Conservation (phyloP, 2,329 filamentous ascomycete genomes). For the Nannizzia gypsea region DNA sequence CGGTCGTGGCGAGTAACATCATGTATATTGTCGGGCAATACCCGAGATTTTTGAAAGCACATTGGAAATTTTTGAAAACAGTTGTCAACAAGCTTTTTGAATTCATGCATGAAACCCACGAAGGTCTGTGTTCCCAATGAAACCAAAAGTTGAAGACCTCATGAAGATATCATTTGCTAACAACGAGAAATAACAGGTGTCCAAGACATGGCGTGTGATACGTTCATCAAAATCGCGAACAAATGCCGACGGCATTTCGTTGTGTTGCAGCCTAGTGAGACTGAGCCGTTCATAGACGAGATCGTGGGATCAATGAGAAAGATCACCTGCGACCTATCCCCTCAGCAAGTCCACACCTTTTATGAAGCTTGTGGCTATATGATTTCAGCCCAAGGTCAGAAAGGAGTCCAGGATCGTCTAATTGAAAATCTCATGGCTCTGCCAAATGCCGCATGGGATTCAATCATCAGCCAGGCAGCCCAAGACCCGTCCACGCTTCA, state of each 20-base stretch:
- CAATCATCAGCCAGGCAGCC: constrained; percentile 81
- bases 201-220: constrained; percentile 99
- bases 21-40: constrained; percentile 99
- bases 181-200: constrained; percentile 50
- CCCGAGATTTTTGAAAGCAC: constrained; percentile 92
- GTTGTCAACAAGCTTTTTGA: constrained; percentile 99
- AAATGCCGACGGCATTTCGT: constrained; percentile 98
- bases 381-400: constrained; percentile 95
- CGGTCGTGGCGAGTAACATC: constrained; percentile 96
- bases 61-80: constrained; percentile 99
- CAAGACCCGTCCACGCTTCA: constrained; percentile 76
- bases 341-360: constrained; percentile 96
- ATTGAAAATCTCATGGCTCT: constrained; percentile 86
- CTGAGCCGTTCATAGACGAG: constrained; percentile 94
- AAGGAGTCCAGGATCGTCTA: constrained; percentile 81
- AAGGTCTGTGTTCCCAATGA: constrained; percentile 45
- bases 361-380: constrained; percentile 99
- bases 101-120: constrained; percentile 99
- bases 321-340: constrained; percentile 88
- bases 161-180: not conserved
- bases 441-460: constrained; percentile 89
- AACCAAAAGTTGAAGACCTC: not conserved
- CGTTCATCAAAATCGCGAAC: constrained; percentile 98
- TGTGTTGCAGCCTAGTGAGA: constrained; percentile 84
- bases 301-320: constrained; percentile 92